Evolutionary conservation across 192 early-diverging fungal species (phyloP).

Genomic region (Ramicandelaber brevisporus): DNA sequence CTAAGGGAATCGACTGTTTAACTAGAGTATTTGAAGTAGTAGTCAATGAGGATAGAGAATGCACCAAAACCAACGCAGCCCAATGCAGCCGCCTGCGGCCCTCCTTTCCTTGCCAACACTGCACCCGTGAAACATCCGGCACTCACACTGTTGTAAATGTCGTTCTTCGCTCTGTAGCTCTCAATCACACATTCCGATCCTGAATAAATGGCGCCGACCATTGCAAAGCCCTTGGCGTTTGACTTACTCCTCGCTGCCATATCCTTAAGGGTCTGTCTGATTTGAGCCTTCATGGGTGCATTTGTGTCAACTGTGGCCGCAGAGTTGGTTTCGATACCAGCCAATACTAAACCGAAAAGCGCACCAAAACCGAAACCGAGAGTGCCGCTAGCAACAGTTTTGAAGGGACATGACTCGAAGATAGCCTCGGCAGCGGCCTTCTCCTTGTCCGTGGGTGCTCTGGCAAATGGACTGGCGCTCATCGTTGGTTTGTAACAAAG

Average conservation of each 20-base stretch:
- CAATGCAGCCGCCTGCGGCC: constrained; percentile 39
- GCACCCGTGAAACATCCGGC: constrained; percentile 89
- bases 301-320: constrained; percentile 40
- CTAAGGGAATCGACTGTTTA: neutral
- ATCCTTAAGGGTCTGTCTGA: constrained; percentile 60
- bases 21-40: constrained; percentile 25
- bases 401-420: constrained; percentile 51
- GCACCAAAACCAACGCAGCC: constrained; percentile 89
- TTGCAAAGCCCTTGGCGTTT: constrained; percentile 80
- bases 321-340: constrained; percentile 71
- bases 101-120: constrained; percentile 41
- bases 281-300: constrained; percentile 54
- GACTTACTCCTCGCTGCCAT: constrained; percentile 62
- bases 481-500: too few species aligned
- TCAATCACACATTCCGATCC: constrained; percentile 90
- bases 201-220: constrained; percentile 77
- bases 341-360: constrained; percentile 81
- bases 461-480: constrained; percentile 14
- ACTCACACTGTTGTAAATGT: constrained; percentile 66
- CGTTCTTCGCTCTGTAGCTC: constrained; percentile 86
- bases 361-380: constrained; percentile 71
- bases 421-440: constrained; percentile 10
- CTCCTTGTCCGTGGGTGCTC: constrained; percentile 11
- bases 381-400: constrained; percentile 35
- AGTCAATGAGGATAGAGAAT: constrained; percentile 82